Evolutionary conservation across 768 basidiomycete genomes (phyloP), one percentile per base, ranked within the genome.

Genomic region (Cyathus striatus): DNA sequence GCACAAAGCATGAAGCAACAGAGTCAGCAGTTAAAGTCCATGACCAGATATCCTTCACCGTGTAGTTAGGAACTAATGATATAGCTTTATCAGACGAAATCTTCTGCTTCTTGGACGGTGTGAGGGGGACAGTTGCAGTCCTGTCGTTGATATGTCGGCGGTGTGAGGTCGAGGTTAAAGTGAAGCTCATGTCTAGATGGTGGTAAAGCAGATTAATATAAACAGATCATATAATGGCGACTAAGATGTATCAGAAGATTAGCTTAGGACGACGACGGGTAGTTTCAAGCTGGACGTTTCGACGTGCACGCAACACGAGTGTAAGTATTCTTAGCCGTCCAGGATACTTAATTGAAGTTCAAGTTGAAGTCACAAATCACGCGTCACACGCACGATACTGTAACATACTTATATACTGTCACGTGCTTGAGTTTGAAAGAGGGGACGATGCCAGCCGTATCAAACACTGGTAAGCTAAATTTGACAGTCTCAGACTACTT

Each of bases 21-120:
- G 82, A 72, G 20, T 75, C 78, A 17, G 68, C 66, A 10, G 72
- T 74, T 44, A 81, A 58, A 1, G 78, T 79, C 82, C 82, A 84
- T 52, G 67, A 61, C 61, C 66, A 72, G 16, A 74, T 53, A 26
- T 71, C 64, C 32, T 56, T 56, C 21, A 44, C 42, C 2, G 57
- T n/a, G 40, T 48, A 22, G 42, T 30, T 20, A 36, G 3, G 16
- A 38, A 34, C 21, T 35, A 30, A n/a, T n/a, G 27, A 30, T 9
- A 30, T 30, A 7, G 7, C 27, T 30, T 30, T 30, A 41, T 36
- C 17, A 23, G 40, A 20, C 9, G 41, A 37, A 21, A 45, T 6
- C 14, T 45, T 52, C 25, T 41, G 46, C 35, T 47, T 51, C 25
- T 60, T 57, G 12, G 56, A 51, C 2, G 56, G 55, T 32, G 57